Evolutionary conservation across 345 rosid species (phyloP), one percentile per base, ranked within the genome.

Genomic region (Gossypium mustelinum): DNA sequence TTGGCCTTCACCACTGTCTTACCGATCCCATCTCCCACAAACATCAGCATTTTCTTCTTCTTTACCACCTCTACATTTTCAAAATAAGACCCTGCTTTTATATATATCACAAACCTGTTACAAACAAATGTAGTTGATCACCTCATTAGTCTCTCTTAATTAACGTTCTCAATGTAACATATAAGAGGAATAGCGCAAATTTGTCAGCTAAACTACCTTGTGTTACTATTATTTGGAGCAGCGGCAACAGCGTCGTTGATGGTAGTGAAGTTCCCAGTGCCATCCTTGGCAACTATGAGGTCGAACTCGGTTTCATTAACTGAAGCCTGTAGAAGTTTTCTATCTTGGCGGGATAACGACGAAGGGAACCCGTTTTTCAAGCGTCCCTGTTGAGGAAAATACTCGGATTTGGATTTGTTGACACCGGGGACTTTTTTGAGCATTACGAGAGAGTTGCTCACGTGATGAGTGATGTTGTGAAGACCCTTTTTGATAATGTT

Each of bases 1-100:
- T 77, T 80, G 9, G 86, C 93, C 76, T 89, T 94, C 60, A 92
- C 82, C 55, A 87, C 66, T 6, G 97, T 94, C 84, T 76, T 85
- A n/a, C 89, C 97, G 52, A 94, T 89, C 48, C 97, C 97, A 60
- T 94, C 98, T 34, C 98, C 97, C 8, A 92, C 8, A 50, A 94
- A 92, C 94, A 87, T 90, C 44, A 94, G 62, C 72, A 63, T 87
- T 10, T 75, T 81, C 84, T 90, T 87, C 81, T 82, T 80, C 64
- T 79, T 89, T 41, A 20, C 81, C 76, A 92, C 90, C 78, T 94
- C 98, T 65, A 92, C 89, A 18, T 90, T 89, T 77, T 92, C 98
- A 6, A 84, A 74, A 76, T 90, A 94, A 4, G 87, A 80, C 47
- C 98, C 97, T 2, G 84, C 74, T 81, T 92, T 92, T 74, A 94